Conservation (phyloP, 352 stramenopile species). For the Phytophthora palmivora region DNA sequence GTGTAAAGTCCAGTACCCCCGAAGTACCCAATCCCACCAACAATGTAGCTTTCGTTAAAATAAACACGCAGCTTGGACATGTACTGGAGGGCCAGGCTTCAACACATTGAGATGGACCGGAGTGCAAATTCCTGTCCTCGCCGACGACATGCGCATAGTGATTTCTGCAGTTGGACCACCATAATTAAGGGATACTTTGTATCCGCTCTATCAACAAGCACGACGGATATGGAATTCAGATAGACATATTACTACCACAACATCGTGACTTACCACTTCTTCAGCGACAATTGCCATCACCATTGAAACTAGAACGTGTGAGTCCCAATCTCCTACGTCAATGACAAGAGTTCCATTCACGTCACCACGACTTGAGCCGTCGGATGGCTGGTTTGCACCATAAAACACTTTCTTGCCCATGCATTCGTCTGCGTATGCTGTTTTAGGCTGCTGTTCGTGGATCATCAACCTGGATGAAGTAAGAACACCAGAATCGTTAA, state of each 20-base stretch:
- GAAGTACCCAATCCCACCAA: constrained; percentile 44
- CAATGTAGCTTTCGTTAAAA: constrained; percentile 45
- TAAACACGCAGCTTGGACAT: constrained; percentile 46
- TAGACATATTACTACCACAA: no score
- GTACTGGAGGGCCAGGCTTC: constrained; percentile 58
- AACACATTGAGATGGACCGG: constrained; percentile 65
- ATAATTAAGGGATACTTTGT: constrained; percentile 35
- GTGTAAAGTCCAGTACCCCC: constrained; percentile 55
- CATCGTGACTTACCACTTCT: neutral
- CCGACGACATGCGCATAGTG: constrained; percentile 42
- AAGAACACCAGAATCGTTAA: no score
- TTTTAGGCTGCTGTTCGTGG: constrained; percentile 18
- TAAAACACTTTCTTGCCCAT: constrained; percentile 12
- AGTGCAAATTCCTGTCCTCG: constrained; percentile 39
- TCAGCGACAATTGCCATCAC: no score
- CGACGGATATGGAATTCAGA: no score
- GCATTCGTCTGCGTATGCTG: constrained; percentile 13
- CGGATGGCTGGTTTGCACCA: no score
- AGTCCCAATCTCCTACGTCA: no score
- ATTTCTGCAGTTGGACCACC: constrained; percentile 9
- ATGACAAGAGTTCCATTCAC: no score
- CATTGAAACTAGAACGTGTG: no score
- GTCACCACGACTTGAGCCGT: no score
- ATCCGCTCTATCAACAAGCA: constrained; percentile 29
- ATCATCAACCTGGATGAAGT: constrained; percentile 40